Base-by-base conservation (phyloP, 208 protist species). In the Trypanosoma congolense region DNA sequence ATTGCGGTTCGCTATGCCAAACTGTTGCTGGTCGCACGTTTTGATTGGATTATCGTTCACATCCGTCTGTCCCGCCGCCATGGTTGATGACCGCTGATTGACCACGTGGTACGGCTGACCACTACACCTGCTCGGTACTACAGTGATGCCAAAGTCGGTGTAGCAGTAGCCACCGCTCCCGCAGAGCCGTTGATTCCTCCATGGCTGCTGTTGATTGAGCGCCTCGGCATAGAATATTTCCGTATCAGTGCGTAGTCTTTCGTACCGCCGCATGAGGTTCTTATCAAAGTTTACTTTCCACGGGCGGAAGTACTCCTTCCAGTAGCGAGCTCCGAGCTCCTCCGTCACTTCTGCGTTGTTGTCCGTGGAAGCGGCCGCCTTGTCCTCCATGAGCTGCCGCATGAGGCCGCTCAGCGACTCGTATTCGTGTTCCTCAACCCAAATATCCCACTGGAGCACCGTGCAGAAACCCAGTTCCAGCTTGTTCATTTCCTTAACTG, bases 391-490 rank as follows among this genome's bases (percentile, higher is more conserved):
- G 16, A 70, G 33, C 9, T 28, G 31, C 36, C 53, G 30, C 22
- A 92, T 43, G 44, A 92, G n/a, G 2, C 18, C 46, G 45, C 69
- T 52, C 25, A 89, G 63, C 41, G 36, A 40, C 30, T 44, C 61
- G 61, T 89, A 92, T 53, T 87, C 71, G 30, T 72, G 51, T 48
- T 71, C 69, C 40, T 67, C 52, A 33, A 89, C 65, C 56, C 72
- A 70, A 45, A 96, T 78, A 46, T 87, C 67, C 81, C 92, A 97
- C 21, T 82, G 70, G 6, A 96, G 57, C 19, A 65, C 51, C 18
- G 58, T 70, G 19, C 96, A 76, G 51, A 96, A 96, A 9, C 82
- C 72, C 22, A 96, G 19, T 61, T 98, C 93, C 2, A 98, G 73
- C 42, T 75, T 73, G 61, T 97, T 97, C 49, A 98, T 80, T 75